Base-by-base conservation (phyloP, 495 filamentous ascomycete genomes). In the Penicillium bialowiezense region DNA sequence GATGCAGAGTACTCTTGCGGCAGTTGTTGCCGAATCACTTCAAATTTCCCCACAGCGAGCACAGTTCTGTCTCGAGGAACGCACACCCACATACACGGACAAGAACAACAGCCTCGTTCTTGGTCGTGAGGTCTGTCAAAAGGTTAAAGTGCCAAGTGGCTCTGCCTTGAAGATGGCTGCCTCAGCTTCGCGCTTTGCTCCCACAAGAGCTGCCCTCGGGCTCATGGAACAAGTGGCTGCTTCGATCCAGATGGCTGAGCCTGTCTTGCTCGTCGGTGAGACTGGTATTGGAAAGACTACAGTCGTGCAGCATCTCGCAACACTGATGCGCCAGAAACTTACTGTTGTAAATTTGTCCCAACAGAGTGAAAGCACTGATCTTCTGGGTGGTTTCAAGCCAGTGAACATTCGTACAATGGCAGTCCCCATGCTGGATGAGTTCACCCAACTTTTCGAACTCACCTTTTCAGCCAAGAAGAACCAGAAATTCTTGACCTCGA, bases 231-330 rank as follows among this genome's bases (percentile, higher is more conserved):
- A 92, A 63, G 85, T 96, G 49, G 85, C 87, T 5, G 84, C 87
- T 23, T 84, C 91, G 1, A 79, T 97, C 12, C 81, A 86, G 48
- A 83, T 91, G 65, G 79, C 82, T 3, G 95, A 99, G 60, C 93
- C 95, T 2, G 80, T 95, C 7, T 70, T 99, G 21, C 81, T 99
- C 41, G 93, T 99, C 31, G 95, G 95, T 52, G 95, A 99, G 70
- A 99, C 95, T 3, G 95, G 95, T 69, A 96, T 93, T 41, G 95
- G 95, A 59, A 99, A 99, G 69, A 99, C 95, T 2, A 91, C 91
- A 1, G 85, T 92, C 10, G 83, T 99, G 36, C 95, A 99, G 61
- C 90, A 96, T 56, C 73, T 99, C 48, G 91, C 95, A 3, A 82
- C 87, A 24, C 73, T 85, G 13, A 78, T 95, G 23, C 86, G 91